phyloP scores from a whole-genome alignment of 306 rosid species.

The Prunus campanulata region DNA sequence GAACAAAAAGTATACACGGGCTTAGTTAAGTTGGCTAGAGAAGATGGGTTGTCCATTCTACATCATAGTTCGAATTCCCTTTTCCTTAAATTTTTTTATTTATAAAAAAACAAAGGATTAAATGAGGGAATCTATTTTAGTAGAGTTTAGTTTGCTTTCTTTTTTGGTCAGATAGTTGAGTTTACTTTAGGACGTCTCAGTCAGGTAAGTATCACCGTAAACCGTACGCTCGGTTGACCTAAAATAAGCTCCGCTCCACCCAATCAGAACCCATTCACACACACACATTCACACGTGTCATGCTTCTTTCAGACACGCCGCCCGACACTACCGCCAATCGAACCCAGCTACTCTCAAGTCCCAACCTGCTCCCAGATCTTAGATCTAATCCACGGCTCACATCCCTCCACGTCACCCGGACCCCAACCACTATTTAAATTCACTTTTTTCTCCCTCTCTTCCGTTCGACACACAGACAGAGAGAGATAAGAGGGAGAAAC shows the following conservation, averaged over 20 bases:
- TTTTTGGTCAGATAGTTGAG: not conserved
- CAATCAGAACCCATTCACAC: not conserved
- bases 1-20: too few relatives aligned
- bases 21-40: rapidly evolving
- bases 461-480: not conserved
- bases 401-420: conserved; percentile 14
- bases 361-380: conserved; percentile 11
- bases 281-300: not conserved
- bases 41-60: rapidly evolving
- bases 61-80: too few relatives aligned
- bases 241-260: not conserved
- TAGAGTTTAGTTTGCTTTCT: not conserved
- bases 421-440: conserved; percentile 14
- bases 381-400: conserved; percentile 9
- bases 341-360: not conserved
- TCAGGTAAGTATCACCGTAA: conserved; percentile 13
- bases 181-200: not conserved
- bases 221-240: conserved; percentile 5
- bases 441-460: not conserved
- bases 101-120: too few relatives aligned
- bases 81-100: too few relatives aligned
- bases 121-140: not conserved
- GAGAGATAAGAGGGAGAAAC: not conserved
- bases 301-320: not conserved
- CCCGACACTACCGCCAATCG: not conserved